Percentiles rank a stretch among this genome's conserved stretches.
These are phyloP conservation scores for Oenanthe sinensis DNA, from an alignment of 129 eudicot species.

Conservation along the genomic window DNA sequence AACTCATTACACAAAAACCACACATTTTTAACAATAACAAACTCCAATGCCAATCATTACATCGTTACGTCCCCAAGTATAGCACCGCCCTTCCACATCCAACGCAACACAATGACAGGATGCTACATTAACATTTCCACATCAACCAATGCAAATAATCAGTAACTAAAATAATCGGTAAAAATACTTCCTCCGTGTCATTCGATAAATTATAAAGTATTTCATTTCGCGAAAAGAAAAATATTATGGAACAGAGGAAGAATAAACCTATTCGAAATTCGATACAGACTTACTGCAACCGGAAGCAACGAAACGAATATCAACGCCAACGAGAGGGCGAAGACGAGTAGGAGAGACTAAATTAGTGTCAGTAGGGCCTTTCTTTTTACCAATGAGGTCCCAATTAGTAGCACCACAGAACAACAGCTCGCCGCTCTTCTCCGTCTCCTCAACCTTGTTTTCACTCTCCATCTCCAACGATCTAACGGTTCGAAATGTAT, in stretches of 20 bases:
- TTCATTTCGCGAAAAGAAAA: background rate
- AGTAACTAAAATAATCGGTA: background rate
- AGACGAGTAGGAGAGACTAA: conserved; percentile 73
- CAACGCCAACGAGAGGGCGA: conserved; percentile 79
- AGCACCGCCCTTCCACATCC: conserved; percentile 93
- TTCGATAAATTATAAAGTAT: background rate
- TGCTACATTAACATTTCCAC: conserved; percentile 31
- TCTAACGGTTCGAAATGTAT: conserved; percentile 14
- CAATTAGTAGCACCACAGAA: conserved; percentile 77
- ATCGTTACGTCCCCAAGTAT: conserved; percentile 94
- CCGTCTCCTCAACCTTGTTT: conserved; percentile 33
- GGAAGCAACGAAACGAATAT: conserved; percentile 72
- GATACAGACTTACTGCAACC: conserved; percentile 59
- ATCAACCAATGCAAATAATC: background rate
- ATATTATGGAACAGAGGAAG: background rate
- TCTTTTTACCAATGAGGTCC: conserved; percentile 63
- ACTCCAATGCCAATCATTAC: conserved; percentile 20
- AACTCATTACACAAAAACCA: conserved; percentile 4
- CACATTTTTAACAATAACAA: background rate
- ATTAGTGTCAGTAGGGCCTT: conserved; percentile 40
- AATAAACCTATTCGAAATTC: background rate
- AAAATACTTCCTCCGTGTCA: background rate
- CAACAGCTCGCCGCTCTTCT: conserved; percentile 72
- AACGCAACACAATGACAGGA: conserved; percentile 90
- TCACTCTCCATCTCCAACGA: conserved; percentile 45